Evolutionary conservation across 1,139 yeast species (phyloP).

Genomic region (Zhuliangozyma blackwelliae): DNA sequence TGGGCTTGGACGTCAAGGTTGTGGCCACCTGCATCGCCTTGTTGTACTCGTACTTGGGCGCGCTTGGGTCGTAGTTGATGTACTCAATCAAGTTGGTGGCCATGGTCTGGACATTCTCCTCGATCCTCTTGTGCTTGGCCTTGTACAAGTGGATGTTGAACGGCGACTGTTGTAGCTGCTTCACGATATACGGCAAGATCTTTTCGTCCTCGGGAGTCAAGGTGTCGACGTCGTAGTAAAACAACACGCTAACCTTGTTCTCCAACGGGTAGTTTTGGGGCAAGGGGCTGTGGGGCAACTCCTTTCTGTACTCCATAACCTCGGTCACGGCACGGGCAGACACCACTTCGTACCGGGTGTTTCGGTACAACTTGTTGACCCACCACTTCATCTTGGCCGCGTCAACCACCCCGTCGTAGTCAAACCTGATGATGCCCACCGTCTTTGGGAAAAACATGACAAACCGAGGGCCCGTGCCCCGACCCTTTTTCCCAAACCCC

Average conservation of each 20-base stretch:
- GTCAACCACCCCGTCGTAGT: conserved; percentile 25
- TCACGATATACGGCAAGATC: conserved; percentile 55
- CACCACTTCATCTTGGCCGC: conserved; percentile 31
- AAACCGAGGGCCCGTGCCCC: conserved; percentile 20
- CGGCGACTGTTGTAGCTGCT: conserved; percentile 54
- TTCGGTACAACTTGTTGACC: conserved; percentile 30
- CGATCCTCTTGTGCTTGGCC: conserved; percentile 43
- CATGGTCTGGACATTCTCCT: conserved; percentile 37
- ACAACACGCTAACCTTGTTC: conserved; percentile 47
- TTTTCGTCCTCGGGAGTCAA: conserved; percentile 57
- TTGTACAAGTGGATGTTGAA: conserved; percentile 51
- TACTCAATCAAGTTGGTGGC: conserved; percentile 37
- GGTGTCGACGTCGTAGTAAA: conserved; percentile 48
- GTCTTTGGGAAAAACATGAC: conserved; percentile 39
- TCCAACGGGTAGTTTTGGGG: conserved; percentile 38
- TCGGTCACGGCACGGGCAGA: conserved; percentile 35
- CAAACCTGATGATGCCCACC: conserved; percentile 31
- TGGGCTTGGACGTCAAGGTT: conserved; percentile 56
- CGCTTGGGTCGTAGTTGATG: conserved; percentile 35
- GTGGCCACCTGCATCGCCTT: conserved; percentile 46
- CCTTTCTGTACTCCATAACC: conserved; percentile 35
- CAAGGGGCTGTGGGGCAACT: conserved; percentile 29
- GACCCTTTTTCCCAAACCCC: conserved; percentile 20
- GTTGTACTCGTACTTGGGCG: conserved; percentile 28
- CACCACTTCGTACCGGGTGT: conserved; percentile 36